Conservation (phyloP, 164 flowering plant species). For the Stephania cephalantha region DNA sequence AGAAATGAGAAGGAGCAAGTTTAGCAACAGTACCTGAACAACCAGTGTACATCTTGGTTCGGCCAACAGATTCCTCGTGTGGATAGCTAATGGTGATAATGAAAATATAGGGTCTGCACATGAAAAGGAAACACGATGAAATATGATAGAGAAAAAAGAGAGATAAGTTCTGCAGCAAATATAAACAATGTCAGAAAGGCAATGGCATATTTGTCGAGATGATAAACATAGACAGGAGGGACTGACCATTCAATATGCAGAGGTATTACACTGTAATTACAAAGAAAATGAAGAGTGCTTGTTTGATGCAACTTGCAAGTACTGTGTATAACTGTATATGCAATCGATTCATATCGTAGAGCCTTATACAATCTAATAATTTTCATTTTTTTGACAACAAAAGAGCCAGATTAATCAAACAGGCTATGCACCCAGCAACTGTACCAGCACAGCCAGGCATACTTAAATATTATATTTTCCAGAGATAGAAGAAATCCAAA, state of each 20-base stretch:
- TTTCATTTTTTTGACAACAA: no score
- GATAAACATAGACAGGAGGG: neutral
- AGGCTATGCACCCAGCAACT: neutral
- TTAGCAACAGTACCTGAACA: slow-evolving; percentile 65
- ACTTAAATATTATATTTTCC: neutral
- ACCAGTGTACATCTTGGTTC: slow-evolving; percentile 95
- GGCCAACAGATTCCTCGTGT: slow-evolving; percentile 83
- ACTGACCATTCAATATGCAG: slow-evolving; percentile 3
- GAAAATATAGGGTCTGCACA: slow-evolving; percentile 91
- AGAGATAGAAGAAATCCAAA: neutral
- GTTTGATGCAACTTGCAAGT: no score
- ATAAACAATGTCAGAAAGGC: neutral
- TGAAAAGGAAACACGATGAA: slow-evolving; percentile 1
- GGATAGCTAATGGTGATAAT: slow-evolving; percentile 98
- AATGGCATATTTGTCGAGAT: neutral
- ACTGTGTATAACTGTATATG: no score
- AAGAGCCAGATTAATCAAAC: neutral
- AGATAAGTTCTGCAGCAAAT: neutral
- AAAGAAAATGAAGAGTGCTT: no score
- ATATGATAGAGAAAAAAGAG: neutral
- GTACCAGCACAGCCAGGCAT: neutral
- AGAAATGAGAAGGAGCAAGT: neutral
- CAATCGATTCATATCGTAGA: no score
- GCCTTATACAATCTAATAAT: no score
- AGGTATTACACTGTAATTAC: no score